phyloP scores from a whole-genome alignment of 2,329 filamentous ascomycete genomes.

The Lasiodiplodia theobromae region DNA sequence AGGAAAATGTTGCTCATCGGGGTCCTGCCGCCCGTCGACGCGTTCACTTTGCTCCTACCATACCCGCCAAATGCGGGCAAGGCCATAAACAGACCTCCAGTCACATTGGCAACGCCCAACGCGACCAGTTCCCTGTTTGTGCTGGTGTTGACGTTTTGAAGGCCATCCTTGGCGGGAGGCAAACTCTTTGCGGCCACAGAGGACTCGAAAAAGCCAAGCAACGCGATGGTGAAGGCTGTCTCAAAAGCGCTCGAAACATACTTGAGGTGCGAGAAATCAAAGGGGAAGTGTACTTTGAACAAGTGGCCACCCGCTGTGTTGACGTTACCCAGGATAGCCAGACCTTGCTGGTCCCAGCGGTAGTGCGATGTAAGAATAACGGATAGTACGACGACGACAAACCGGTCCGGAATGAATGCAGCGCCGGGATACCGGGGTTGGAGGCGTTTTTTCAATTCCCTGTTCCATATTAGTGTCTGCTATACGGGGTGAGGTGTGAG shows the following conservation, averaged over 20 bases:
- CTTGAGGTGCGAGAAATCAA: slow-evolving; percentile 75
- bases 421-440: slow-evolving; percentile 81
- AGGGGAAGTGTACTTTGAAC: slow-evolving; percentile 88
- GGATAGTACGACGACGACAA: slow-evolving; percentile 85
- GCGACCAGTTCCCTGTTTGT: slow-evolving; percentile 94
- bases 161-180: slow-evolving; percentile 54
- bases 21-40: slow-evolving; percentile 86
- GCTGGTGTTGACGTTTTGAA: slow-evolving; percentile 82
- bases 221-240: slow-evolving; percentile 89
- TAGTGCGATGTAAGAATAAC: slow-evolving; percentile 79
- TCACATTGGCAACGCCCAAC: slow-evolving; percentile 86
- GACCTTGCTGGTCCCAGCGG: slow-evolving; percentile 78
- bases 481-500: background rate
- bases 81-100: slow-evolving; percentile 90
- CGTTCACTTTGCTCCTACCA: slow-evolving; percentile 93
- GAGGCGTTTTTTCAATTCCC: slow-evolving; percentile 80
- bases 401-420: slow-evolving; percentile 90
- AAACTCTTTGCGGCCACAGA: slow-evolving; percentile 95
- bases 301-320: slow-evolving; percentile 73
- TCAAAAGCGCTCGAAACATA: slow-evolving; percentile 87
- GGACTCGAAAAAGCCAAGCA: slow-evolving; percentile 98
- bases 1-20: slow-evolving; percentile 93
- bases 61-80: slow-evolving; percentile 96
- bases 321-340: slow-evolving; percentile 84
- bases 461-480: slow-evolving; percentile 45